Evolutionary conservation across 2,329 filamentous ascomycete genomes (phyloP), one percentile per base, ranked within the genome.

Genomic region (Pseudocercospora crystallina): DNA sequence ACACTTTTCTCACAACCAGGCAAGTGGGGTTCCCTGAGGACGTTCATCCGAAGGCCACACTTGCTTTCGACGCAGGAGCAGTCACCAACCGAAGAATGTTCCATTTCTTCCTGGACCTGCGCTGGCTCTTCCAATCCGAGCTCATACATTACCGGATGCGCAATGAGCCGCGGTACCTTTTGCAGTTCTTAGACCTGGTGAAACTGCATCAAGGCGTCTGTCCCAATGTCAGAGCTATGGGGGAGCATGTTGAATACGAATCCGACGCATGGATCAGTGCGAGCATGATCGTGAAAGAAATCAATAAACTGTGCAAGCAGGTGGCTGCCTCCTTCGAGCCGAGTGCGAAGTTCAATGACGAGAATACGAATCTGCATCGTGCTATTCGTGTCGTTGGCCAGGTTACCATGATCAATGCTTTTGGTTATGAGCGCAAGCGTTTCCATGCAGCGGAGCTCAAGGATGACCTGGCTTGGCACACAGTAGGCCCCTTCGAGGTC

Each of bases 201-300:
- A 96, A 96, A 70, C 80, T 99, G 39, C 91, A 96, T 59, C 95
- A 99, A 73, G 92, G 94, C 26, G 96, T 99, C 49, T 96, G 92
- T 62, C 94, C 94, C 1, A 99, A 97, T 63, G 79, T 91, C 39
- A 82, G 95, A 55, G 94, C 92, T 2, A 83, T 96, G 15, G 90
- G 91, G 12, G 94, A 97, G 65, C 94, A 99, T 68, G 89, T 99
- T 30, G 95, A 99, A 69, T 99, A 97, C 66, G 94, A 99, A 71
- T 95, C 91, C 2, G 95, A 99, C 71, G 88, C 90, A 14, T 99
- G 94, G 94, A 97, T 99, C 46, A 95, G 89, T 51, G 92, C 94
- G 3, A 96, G 91, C 5, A 79, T 97, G 43, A 88, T 99, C 51
- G 96, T 94, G 43, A 82, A 92, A 43, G 92, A 99, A 69, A 92